Percentiles rank a stretch among this genome's conserved stretches.
Conservation (phyloP, 495 filamentous ascomycete genomes). For the Penicillium tannophilum region DNA sequence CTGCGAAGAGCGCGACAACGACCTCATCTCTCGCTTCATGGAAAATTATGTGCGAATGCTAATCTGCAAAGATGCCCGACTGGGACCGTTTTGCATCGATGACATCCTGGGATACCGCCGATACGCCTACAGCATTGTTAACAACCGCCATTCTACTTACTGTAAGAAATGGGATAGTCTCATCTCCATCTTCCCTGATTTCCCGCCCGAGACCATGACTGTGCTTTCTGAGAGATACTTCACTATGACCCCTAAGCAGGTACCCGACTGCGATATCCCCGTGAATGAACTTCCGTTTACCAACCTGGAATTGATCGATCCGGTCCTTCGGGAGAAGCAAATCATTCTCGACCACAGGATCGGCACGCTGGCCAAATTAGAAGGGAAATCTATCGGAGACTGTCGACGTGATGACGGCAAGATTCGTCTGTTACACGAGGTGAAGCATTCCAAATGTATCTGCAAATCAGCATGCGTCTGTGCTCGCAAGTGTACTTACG, state of each 20-base stretch:
- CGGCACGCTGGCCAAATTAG: constrained; percentile 33
- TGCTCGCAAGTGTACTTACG: constrained; percentile 31
- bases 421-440: constrained; percentile 22
- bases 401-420: constrained; percentile 30
- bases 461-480: constrained; percentile 38
- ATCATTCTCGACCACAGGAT: constrained; percentile 34
- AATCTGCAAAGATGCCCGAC: constrained; percentile 6
- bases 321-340: constrained; percentile 25
- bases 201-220: constrained; percentile 29
- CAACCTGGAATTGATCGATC: constrained; percentile 19
- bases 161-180: constrained; percentile 34
- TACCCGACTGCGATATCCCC: constrained; percentile 19
- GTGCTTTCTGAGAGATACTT: constrained; percentile 43
- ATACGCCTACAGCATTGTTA: constrained; percentile 23
- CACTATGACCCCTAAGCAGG: constrained; percentile 20
- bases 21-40: constrained; percentile 31
- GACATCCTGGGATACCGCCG: constrained; percentile 40
- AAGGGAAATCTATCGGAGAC: constrained; percentile 38
- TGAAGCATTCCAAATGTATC: constrained; percentile 38
- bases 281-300: constrained; percentile 29
- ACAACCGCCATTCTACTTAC: constrained; percentile 24
- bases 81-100: constrained; percentile 16
- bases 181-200: constrained; percentile 27
- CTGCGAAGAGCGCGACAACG: constrained; percentile 27
- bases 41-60: constrained; percentile 25